Conservation (phyloP, 2,329 filamentous ascomycete species). For the Hypoxylon sp. region DNA sequence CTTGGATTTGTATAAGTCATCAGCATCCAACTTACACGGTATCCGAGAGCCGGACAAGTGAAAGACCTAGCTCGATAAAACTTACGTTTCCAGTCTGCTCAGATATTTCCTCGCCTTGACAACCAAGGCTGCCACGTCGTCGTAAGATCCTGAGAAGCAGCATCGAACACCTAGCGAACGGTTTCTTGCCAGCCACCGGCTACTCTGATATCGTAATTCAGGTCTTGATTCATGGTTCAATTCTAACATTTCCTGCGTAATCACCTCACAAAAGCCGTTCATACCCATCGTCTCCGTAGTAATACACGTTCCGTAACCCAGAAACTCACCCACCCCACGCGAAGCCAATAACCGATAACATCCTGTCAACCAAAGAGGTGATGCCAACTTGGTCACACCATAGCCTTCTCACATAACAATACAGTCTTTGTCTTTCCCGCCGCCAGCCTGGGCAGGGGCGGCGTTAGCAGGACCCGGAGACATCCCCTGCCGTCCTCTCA, state of each 20-base stretch:
- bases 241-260: slow-evolving; percentile 17
- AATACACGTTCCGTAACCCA: slow-evolving; percentile 18
- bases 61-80: too few relatives aligned
- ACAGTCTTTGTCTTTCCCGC: slow-evolving; percentile 43
- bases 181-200: too few relatives aligned
- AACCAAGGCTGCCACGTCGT: too few relatives aligned
- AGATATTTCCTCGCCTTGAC: too few relatives aligned
- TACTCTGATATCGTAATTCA: too few relatives aligned
- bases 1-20: background rate
- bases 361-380: too few relatives aligned
- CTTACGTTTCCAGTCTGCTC: too few relatives aligned
- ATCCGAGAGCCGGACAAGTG: too few relatives aligned
- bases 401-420: slow-evolving; percentile 39
- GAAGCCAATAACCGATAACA: slow-evolving; percentile 12
- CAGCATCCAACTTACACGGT: too few relatives aligned
- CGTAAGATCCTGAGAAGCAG: too few relatives aligned
- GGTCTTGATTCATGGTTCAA: background rate
- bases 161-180: too few relatives aligned
- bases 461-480: slow-evolving; percentile 27
- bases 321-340: slow-evolving; percentile 1
- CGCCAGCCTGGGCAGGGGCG: slow-evolving; percentile 15
- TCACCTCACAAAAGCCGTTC: slow-evolving; percentile 1
- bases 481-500: slow-evolving; percentile 50
- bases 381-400: background rate
- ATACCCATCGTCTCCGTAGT: slow-evolving; percentile 2